Percentiles rank a stretch among this genome's conserved stretches.
These are phyloP conservation scores for Tilletia horrida DNA, from an alignment of 1,284 basidiomycete species.

Conservation along the genomic window DNA sequence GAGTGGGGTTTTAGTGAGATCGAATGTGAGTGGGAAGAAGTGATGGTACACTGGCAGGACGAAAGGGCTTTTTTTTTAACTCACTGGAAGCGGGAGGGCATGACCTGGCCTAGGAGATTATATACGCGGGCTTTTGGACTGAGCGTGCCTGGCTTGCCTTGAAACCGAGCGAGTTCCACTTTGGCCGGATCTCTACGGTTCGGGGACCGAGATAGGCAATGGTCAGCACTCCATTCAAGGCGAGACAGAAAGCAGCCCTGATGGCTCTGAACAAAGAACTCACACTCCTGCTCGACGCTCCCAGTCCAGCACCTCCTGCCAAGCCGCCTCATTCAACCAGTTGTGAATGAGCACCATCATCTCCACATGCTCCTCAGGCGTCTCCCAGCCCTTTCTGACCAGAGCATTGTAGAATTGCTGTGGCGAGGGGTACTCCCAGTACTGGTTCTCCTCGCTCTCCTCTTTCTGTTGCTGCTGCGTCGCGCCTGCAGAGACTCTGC, in stretches of 20 bases:
- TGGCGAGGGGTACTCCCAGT: slow-evolving; percentile 96
- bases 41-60: no score
- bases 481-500: background rate
- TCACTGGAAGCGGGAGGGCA: slow-evolving; percentile 84
- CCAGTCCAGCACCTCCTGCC: slow-evolving; percentile 92
- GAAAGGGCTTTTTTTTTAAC: no score
- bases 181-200: slow-evolving; percentile 40
- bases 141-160: slow-evolving; percentile 80
- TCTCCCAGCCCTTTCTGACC: slow-evolving; percentile 94
- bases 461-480: slow-evolving; percentile 4
- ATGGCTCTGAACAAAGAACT: slow-evolving; percentile 8
- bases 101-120: slow-evolving; percentile 76
- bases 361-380: slow-evolving; percentile 91
- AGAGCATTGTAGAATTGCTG: slow-evolving; percentile 99
- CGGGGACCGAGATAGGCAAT: no score
- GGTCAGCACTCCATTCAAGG: background rate
- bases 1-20: background rate
- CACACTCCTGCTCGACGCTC: slow-evolving; percentile 60
- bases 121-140: slow-evolving; percentile 78
- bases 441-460: slow-evolving; percentile 33
- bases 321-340: slow-evolving; percentile 93
- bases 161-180: slow-evolving; percentile 73
- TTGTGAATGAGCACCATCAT: slow-evolving; percentile 99
- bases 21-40: no score
- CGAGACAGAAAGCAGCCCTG: background rate